phyloP scores from a whole-genome alignment of 2,329 filamentous ascomycete species.

The Cercospora janseana region DNA sequence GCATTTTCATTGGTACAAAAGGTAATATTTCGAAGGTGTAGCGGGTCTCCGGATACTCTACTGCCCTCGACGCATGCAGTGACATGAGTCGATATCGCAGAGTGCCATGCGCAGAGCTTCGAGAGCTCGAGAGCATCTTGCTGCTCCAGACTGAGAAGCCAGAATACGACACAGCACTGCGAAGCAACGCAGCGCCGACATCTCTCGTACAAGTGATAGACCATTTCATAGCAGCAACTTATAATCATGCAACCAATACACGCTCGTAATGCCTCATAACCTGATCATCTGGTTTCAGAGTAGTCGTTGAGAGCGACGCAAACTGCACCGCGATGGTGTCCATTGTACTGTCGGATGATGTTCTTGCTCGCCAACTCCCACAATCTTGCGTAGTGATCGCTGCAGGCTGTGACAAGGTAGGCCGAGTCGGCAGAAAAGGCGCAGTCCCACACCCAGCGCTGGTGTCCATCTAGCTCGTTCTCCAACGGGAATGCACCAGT shows the following conservation, averaged over 20 bases:
- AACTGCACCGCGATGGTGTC: conserved; percentile 86
- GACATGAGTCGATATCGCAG: too few species aligned
- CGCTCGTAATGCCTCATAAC: not conserved
- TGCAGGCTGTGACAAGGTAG: conserved; percentile 89
- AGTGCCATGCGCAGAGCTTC: too few species aligned
- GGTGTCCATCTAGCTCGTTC: conserved; percentile 83
- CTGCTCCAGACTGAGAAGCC: too few species aligned
- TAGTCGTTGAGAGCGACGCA: conserved; percentile 87
- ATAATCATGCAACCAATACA: not conserved
- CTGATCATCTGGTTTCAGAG: conserved; percentile 32
- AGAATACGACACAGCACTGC: too few species aligned
- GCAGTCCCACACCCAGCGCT: conserved; percentile 97
- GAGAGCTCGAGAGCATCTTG: too few species aligned
- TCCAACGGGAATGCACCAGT: conserved; percentile 71
- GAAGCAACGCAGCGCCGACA: not conserved
- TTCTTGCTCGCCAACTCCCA: conserved; percentile 86
- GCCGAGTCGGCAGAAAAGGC: conserved; percentile 91
- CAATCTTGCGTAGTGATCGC: conserved; percentile 85
- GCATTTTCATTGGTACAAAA: too few species aligned
- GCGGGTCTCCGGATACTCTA: too few species aligned
- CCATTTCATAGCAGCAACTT: not conserved
- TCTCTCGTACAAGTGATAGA: not conserved
- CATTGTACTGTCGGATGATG: conserved; percentile 93
- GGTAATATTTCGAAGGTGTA: too few species aligned
- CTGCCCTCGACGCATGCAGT: too few species aligned